These are phyloP conservation scores for Russula sp. DNA, from an alignment of 768 basidiomycete species.

Conservation along the genomic window DNA sequence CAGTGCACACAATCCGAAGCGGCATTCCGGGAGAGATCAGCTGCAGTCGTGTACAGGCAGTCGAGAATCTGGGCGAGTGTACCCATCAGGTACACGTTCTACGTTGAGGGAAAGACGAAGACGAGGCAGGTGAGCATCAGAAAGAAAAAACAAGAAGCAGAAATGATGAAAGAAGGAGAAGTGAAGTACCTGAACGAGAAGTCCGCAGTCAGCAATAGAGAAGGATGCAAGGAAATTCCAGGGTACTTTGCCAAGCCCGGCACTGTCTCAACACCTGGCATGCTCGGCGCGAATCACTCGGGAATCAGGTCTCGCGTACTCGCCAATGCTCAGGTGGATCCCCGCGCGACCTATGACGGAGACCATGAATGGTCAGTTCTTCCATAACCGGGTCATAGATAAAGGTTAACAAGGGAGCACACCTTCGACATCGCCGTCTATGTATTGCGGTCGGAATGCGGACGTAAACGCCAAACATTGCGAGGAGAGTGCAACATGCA, in stretches of 20 bases:
- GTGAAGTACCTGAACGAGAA: conserved; percentile 61
- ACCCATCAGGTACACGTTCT: conserved; percentile 92
- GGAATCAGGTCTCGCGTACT: conserved; percentile 79
- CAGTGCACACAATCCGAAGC: conserved; percentile 55
- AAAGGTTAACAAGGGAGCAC: not conserved
- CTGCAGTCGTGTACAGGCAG: conserved; percentile 69
- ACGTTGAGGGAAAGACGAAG: not conserved
- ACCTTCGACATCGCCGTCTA: conserved; percentile 68
- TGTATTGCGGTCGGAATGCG: conserved; percentile 75
- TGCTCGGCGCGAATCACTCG: conserved; percentile 61
- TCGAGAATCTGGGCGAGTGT: conserved; percentile 67
- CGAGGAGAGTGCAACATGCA: conserved; percentile 67
- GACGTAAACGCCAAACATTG: conserved; percentile 80
- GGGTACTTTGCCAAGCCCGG: conserved; percentile 90
- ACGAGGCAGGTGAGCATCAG: not conserved
- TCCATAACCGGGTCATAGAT: conserved; percentile 34
- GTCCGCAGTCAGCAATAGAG: conserved; percentile 53
- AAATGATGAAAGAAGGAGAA: not conserved
- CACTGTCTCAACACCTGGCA: conserved; percentile 69
- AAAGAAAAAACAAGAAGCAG: too few relatives aligned
- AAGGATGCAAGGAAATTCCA: conserved; percentile 77
- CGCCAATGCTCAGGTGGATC: conserved; percentile 87
- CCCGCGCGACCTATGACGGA: conserved; percentile 51
- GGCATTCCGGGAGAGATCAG: conserved; percentile 79
- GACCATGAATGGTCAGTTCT: conserved; percentile 56